Evolutionary conservation across 352 stramenopile species (phyloP).

Genomic region (Globisporangium recalcitrans): DNA sequence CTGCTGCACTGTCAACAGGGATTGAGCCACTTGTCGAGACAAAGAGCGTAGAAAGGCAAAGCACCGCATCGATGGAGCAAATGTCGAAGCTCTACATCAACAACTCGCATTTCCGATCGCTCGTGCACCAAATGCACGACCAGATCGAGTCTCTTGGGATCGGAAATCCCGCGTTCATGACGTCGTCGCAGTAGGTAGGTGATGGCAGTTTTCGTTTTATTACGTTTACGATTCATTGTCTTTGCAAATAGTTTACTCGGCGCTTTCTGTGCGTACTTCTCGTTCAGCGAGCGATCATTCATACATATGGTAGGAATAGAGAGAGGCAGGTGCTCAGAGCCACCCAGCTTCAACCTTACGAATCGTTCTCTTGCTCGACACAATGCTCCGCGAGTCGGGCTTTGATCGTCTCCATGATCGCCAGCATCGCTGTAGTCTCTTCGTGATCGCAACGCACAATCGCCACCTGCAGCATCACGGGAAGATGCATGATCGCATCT

Average conservation of each 20-base stretch:
- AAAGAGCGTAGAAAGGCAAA: constrained; percentile 1
- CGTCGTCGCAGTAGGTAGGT: background rate
- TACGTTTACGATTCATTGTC: background rate
- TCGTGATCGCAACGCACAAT: constrained; percentile 66
- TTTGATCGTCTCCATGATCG: constrained; percentile 77
- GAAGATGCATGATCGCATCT: constrained; percentile 88
- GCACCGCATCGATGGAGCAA: constrained; percentile 14
- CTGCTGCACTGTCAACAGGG: constrained; percentile 13
- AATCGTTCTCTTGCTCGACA: constrained; percentile 41
- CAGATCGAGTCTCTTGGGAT: constrained; percentile 24
- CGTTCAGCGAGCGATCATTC: background rate
- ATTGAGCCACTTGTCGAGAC: constrained; percentile 42
- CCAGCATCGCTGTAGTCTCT: constrained; percentile 64
- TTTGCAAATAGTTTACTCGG: background rate
- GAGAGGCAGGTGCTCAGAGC: background rate
- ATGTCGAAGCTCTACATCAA: constrained; percentile 29
- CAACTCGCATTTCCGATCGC: constrained; percentile 26
- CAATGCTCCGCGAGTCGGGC: constrained; percentile 54
- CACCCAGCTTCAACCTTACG: constrained; percentile 11
- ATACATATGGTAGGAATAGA: constrained; percentile 1
- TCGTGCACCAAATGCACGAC: constrained; percentile 35
- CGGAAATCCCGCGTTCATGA: background rate
- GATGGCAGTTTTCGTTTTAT: background rate
- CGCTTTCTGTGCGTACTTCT: background rate
- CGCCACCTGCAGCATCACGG: constrained; percentile 81